phyloP scores from a whole-genome alignment of 306 rosid species.

The Astragalus membranaceus region DNA sequence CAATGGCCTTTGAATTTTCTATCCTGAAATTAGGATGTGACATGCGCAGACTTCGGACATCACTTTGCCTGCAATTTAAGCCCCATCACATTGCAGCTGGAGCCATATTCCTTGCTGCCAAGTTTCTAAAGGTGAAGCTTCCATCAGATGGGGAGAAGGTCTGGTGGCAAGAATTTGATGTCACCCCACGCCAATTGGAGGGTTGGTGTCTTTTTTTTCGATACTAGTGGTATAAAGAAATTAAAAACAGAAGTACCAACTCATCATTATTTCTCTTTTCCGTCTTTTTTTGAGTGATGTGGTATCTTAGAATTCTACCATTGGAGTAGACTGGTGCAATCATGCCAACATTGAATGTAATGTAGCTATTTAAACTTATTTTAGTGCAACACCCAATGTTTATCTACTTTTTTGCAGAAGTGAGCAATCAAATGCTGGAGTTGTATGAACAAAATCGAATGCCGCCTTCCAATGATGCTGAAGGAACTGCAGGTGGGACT shows the following conservation, averaged over 20 bases:
- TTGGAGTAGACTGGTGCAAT: slow-evolving; percentile 9
- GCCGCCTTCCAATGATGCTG: slow-evolving; percentile 67
- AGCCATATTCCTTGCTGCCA: slow-evolving; percentile 99
- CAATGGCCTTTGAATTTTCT: slow-evolving; percentile 37
- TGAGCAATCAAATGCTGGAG: slow-evolving; percentile 98
- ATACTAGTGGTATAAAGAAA: slow-evolving; percentile 32
- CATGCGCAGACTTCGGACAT: slow-evolving; percentile 97
- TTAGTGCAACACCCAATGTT: slow-evolving; percentile 19
- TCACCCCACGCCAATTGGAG: slow-evolving; percentile 99
- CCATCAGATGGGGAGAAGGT: slow-evolving; percentile 99
- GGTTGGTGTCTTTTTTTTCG: slow-evolving; percentile 70
- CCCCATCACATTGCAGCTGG: slow-evolving; percentile 99
- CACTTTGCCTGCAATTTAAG: slow-evolving; percentile 98
- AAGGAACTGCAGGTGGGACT: slow-evolving; percentile 59
- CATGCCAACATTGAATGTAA: background rate
- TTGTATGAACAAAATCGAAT: slow-evolving; percentile 82
- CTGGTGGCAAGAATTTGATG: slow-evolving; percentile 99
- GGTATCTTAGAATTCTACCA: slow-evolving; percentile 11
- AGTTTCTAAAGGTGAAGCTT: slow-evolving; percentile 93
- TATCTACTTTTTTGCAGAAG: slow-evolving; percentile 63
- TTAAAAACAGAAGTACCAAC: slow-evolving; percentile 24
- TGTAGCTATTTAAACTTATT: background rate
- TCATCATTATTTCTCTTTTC: slow-evolving; percentile 18
- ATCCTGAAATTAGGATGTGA: slow-evolving; percentile 56
- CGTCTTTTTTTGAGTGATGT: background rate